These are phyloP conservation scores for Barnettozyma wickerhamii DNA, from an alignment of 805 yeast species.

Conservation along the genomic window DNA sequence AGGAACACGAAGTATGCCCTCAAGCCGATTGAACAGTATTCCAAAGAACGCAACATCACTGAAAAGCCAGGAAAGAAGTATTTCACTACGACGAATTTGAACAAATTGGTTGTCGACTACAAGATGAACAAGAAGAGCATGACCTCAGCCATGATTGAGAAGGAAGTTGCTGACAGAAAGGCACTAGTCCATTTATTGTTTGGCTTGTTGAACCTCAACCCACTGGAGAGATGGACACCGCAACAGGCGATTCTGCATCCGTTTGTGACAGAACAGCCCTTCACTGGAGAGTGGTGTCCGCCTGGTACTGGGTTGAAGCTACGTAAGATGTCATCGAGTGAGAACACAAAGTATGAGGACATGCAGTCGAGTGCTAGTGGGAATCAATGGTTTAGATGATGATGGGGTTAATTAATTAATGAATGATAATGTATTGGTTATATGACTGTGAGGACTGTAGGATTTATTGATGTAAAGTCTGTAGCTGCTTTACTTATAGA, in stretches of 20 bases:
- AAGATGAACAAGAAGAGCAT: conserved; percentile 58
- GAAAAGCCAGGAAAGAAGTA: conserved; percentile 87
- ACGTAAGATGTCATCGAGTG: not conserved
- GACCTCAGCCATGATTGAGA: conserved; percentile 45
- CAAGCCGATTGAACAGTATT: conserved; percentile 41
- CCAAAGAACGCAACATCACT: conserved; percentile 46
- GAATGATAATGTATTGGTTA: not conserved
- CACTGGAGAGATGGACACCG: conserved; percentile 94
- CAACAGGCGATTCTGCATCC: conserved; percentile 94
- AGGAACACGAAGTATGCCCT: conserved; percentile 11
- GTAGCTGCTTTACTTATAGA: too few species aligned
- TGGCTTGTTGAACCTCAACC: conserved; percentile 79
- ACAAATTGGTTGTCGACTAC: conserved; percentile 75
- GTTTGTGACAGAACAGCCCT: conserved; percentile 64
- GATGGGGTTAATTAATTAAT: not conserved
- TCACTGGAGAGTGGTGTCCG: conserved; percentile 50
- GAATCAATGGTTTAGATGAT: not conserved
- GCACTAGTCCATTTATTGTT: conserved; percentile 71
- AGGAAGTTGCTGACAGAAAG: conserved; percentile 68
- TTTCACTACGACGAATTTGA: conserved; percentile 59
- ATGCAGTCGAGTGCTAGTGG: not conserved
- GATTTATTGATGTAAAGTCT: too few species aligned
- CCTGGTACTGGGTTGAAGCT: conserved; percentile 32
- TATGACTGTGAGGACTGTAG: too few species aligned
- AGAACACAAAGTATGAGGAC: not conserved